These are phyloP conservation scores for Triticum timopheevii DNA, from an alignment of 176 grass and related monocot genomes.

Conservation along the genomic window DNA sequence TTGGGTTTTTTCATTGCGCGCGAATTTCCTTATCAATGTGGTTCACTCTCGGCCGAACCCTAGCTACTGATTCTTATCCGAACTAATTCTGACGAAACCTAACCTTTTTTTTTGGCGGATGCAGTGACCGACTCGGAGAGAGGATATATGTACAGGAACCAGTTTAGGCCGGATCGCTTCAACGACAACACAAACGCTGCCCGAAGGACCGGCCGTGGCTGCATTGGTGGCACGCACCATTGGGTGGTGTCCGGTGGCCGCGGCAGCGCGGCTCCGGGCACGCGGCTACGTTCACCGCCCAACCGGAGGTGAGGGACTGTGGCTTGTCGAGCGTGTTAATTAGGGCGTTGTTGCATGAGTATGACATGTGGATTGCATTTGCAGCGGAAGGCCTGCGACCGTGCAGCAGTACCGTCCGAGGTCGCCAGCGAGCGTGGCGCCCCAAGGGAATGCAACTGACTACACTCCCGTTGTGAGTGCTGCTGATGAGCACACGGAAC, in stretches of 20 bases:
- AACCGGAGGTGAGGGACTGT: constrained; percentile 34
- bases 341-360: neutral
- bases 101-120: neutral
- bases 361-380: constrained; percentile 6
- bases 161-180: constrained; percentile 34
- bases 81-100: neutral
- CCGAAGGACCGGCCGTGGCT: constrained; percentile 27
- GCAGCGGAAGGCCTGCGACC: constrained; percentile 22
- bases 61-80: constrained; percentile 2
- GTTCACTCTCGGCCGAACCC: neutral
- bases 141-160: constrained; percentile 50
- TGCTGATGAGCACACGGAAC: neutral
- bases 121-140: constrained; percentile 13
- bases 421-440: neutral
- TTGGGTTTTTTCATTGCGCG: neutral
- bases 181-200: constrained; percentile 30
- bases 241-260: constrained; percentile 44
- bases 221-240: constrained; percentile 24
- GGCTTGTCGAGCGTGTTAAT: neutral
- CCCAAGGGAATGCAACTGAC: constrained; percentile 21
- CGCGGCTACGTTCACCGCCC: constrained; percentile 4
- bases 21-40: neutral
- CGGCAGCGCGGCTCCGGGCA: constrained; percentile 22
- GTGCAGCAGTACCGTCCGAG: constrained; percentile 34
- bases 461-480: neutral